phyloP scores from a whole-genome alignment of 78 protist genomes.

The Acrasis kona region DNA sequence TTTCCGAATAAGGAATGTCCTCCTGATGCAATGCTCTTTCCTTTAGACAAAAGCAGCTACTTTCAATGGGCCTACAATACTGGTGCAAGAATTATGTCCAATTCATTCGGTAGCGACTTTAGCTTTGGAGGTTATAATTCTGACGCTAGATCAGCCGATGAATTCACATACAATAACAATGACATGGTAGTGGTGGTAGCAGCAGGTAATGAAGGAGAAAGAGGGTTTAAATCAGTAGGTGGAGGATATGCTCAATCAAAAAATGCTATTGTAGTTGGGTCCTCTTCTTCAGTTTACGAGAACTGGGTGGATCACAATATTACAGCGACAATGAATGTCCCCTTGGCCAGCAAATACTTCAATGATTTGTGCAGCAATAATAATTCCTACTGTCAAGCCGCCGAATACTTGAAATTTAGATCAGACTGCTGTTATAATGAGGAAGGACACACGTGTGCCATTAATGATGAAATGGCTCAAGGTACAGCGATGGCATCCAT shows the following conservation, averaged over 20 bases:
- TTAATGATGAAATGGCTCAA: too few species aligned
- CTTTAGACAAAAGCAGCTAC: neutral
- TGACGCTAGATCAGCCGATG: neutral
- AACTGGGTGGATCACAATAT: neutral
- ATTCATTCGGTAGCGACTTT: conserved; percentile 10
- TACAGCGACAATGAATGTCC: too few species aligned
- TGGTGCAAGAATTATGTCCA: neutral
- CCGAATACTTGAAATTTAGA: too few species aligned
- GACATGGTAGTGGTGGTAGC: conserved; percentile 9
- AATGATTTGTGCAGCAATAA: neutral
- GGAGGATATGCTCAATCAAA: neutral
- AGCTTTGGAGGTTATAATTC: neutral
- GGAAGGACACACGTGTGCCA: too few species aligned
- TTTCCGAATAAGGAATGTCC: too few species aligned
- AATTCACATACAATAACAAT: neutral
- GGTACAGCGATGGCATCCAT: too few species aligned
- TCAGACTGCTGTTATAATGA: too few species aligned
- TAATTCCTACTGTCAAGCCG: too few species aligned
- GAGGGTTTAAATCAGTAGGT: neutral
- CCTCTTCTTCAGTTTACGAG: neutral
- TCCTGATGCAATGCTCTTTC: neutral
- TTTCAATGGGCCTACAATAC: neutral
- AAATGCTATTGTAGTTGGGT: conserved; percentile 15
- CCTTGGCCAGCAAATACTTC: neutral
- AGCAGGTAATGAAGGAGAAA: conserved; percentile 13